These are phyloP conservation scores for Filobasidium wieringae DNA, from an alignment of 768 basidiomycete species.

Conservation along the genomic window DNA sequence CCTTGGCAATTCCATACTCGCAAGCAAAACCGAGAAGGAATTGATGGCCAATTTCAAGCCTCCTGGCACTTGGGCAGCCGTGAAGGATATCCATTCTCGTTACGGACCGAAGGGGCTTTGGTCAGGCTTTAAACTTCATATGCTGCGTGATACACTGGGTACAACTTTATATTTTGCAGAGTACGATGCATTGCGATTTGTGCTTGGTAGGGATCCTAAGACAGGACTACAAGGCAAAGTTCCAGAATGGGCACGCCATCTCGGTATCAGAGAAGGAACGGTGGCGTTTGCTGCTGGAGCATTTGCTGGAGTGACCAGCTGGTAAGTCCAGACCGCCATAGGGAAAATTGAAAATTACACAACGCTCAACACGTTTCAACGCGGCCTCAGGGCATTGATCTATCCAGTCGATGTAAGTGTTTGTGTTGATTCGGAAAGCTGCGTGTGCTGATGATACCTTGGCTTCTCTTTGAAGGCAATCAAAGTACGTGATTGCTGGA, in stretches of 20 bases:
- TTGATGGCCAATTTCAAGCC: conserved; percentile 44
- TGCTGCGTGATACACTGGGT: conserved; percentile 78
- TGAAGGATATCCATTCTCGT: conserved; percentile 59
- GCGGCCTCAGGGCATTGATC: conserved; percentile 58
- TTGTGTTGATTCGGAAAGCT: not conserved
- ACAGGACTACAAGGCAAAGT: conserved; percentile 28
- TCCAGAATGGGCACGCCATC: conserved; percentile 44
- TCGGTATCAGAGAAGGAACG: conserved; percentile 39
- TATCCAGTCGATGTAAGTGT: conserved; percentile 79
- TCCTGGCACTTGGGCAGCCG: conserved; percentile 65
- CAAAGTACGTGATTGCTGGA: conserved; percentile 10
- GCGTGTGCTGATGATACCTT: conserved; percentile 24
- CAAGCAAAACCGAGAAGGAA: conserved; percentile 8
- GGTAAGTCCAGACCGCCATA: conserved; percentile 40
- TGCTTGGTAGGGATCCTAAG: conserved; percentile 52
- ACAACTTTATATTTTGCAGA: conserved; percentile 88
- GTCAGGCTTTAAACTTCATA: conserved; percentile 31
- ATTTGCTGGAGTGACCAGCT: conserved; percentile 64
- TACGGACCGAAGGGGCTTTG: conserved; percentile 10
- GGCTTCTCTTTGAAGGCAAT: conserved; percentile 34
- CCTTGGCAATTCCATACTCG: not conserved
- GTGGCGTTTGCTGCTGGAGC: conserved; percentile 88
- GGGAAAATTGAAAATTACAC: no score
- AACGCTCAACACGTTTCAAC: no score
- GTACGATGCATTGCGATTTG: conserved; percentile 80